Base-by-base conservation (phyloP, 179 eudicot species). In the Silene coronaria region DNA sequence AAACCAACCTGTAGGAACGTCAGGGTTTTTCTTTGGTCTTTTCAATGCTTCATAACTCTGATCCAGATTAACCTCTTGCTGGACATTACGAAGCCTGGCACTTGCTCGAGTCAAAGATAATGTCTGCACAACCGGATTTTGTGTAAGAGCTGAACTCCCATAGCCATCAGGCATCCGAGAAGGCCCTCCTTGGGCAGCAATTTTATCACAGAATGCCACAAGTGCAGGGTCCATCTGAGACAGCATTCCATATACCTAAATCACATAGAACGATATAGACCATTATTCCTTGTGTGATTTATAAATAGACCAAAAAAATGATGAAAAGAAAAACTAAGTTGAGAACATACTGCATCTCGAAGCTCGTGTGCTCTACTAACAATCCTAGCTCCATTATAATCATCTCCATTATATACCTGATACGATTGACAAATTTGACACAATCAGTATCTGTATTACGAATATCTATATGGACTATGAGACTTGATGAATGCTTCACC, bases 281-380 rank as follows among this genome's bases (percentile, higher is more conserved):
- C 53, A 64, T 10, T 9, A 42, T 38, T 45, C 51, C 57, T 34
- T 48, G 45, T 30, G 3, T 59, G 42, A 71, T 46, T 2, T 62
- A 42, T 6, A 36, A 19, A 58, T 48, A 46, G 64, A 71, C 23
- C 26, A 58, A 67, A 38, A 61, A 27, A 55, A 67, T 34, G 10
- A 10, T 51, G 30, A 60, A 16, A 30, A 65, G 42, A 51, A 53
- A 59, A 27, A 16, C 46, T 3, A 53, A 55, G 16, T n/a, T 11
- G 30, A 26, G 72, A 24, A 79, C 92, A 74, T 86, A 95, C 99
- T 38, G 97, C 82, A 87, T 96, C 99, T 70, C 96, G 97, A 81
- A 96, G 98, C 76, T 96, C 99, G 70, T 89, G 77, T 70, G 99
- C 99, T 87, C 99, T 87, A 83, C 99, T 96, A 69, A 96, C 99